A percentile compares a stretch with the other conserved stretches of the same genome.
Evolutionary conservation across 1,284 basidiomycete genomes (phyloP).

Genomic region (Athelia psychrophila): DNA sequence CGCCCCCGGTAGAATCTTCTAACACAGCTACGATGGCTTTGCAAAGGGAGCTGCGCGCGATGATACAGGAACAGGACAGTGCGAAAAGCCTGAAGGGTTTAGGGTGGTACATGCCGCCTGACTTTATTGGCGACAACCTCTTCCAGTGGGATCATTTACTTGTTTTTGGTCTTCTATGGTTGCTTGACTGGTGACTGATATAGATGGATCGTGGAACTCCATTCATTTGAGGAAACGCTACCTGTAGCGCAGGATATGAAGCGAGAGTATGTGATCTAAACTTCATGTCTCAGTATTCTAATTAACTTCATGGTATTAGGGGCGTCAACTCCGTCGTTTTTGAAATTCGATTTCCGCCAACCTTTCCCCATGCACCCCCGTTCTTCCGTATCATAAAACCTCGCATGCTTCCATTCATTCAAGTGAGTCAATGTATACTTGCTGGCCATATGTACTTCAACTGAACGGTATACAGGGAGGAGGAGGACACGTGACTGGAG

Average conservation of each 20-base stretch:
- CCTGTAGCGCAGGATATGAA: slow-evolving; percentile 56
- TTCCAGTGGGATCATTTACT: no score
- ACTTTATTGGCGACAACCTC: slow-evolving; percentile 57
- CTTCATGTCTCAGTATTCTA: slow-evolving; percentile 3
- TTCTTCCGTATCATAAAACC: slow-evolving; percentile 65
- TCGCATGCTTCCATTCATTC: slow-evolving; percentile 57
- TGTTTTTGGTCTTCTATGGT: no score
- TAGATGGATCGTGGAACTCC: slow-evolving; percentile 60
- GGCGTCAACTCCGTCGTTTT: slow-evolving; percentile 60
- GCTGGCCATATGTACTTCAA: neutral
- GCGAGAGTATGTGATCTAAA: slow-evolving; percentile 33
- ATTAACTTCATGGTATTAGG: slow-evolving; percentile 14
- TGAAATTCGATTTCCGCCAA: slow-evolving; percentile 59
- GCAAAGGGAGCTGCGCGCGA: slow-evolving; percentile 49
- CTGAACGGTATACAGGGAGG: slow-evolving; percentile 37
- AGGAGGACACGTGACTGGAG: slow-evolving; percentile 61
- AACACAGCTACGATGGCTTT: slow-evolving; percentile 49
- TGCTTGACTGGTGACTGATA: no score
- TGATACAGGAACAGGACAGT: slow-evolving; percentile 53
- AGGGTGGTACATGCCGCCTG: slow-evolving; percentile 62
- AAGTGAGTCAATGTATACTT: slow-evolving; percentile 17
- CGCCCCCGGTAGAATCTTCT: slow-evolving; percentile 50
- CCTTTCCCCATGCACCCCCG: slow-evolving; percentile 55
- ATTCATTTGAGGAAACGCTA: slow-evolving; percentile 55
- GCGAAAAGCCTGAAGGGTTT: slow-evolving; percentile 46